phyloP scores from a whole-genome alignment of 768 basidiomycete genomes.

The Russula ochroleuca region DNA sequence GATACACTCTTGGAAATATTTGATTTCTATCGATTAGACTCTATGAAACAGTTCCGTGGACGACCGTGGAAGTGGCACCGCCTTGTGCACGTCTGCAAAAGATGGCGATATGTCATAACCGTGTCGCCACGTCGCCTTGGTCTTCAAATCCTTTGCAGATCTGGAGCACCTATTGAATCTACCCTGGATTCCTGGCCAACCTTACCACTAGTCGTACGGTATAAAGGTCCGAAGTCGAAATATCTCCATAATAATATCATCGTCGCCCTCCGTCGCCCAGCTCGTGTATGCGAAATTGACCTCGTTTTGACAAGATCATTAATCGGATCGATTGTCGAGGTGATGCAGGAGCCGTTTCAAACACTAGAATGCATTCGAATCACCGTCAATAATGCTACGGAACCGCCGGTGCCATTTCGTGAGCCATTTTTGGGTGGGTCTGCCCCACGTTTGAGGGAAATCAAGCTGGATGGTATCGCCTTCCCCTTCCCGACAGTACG shows the following conservation, averaged over 20 bases:
- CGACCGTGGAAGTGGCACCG: constrained; percentile 3
- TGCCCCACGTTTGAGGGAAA: not conserved
- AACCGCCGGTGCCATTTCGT: constrained; percentile 29
- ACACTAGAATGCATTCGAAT: constrained; percentile 10
- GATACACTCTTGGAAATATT: not conserved
- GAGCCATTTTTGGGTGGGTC: constrained; percentile 6
- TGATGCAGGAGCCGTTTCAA: constrained; percentile 29
- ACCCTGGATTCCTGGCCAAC: constrained; percentile 3
- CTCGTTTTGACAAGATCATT: not conserved
- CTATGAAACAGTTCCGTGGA: not conserved
- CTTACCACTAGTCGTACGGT: not conserved
- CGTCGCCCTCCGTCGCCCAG: not conserved
- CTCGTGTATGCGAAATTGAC: not conserved
- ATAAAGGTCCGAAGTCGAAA: not conserved
- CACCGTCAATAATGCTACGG: constrained; percentile 35
- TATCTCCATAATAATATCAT: not conserved
- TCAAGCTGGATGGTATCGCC: not conserved
- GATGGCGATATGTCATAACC: not conserved
- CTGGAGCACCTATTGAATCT: not conserved
- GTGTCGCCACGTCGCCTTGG: constrained; percentile 1
- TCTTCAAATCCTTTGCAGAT: not conserved
- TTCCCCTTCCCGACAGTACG: constrained; percentile 4
- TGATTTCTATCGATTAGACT: not conserved
- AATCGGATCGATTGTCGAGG: constrained; percentile 29
- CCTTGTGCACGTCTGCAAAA: constrained; percentile 4